Evolutionary conservation across 495 filamentous ascomycete species (phyloP).

Genomic region (Aspergillus sclerotiicarbonarius): DNA sequence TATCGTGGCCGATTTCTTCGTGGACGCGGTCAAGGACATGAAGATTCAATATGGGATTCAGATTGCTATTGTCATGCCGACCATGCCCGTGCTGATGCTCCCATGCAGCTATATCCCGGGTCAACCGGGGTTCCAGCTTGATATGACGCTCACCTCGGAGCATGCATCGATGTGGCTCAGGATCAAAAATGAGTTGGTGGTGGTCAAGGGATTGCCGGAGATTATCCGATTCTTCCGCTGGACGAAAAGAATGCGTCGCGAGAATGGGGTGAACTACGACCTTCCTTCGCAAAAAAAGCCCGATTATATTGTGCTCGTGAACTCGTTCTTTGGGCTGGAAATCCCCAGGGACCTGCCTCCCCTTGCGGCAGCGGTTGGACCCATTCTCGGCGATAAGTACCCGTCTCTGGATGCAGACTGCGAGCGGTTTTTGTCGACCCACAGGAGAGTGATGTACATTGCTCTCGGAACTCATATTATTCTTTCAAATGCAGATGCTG

Average conservation of each 20-base stretch:
- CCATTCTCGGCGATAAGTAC: constrained; percentile 30
- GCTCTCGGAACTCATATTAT: constrained; percentile 40
- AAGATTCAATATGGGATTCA: constrained; percentile 29
- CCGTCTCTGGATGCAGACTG: constrained; percentile 21
- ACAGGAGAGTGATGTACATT: constrained; percentile 31
- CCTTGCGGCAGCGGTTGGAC: constrained; percentile 30
- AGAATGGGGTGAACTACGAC: constrained; percentile 24
- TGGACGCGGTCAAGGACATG: constrained; percentile 38
- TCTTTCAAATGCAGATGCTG: constrained; percentile 20
- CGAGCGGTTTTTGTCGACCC: constrained; percentile 21
- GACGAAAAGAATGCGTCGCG: constrained; percentile 29
- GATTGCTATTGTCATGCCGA: constrained; percentile 35
- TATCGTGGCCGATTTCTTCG: constrained; percentile 39
- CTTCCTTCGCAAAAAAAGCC: constrained; percentile 29
- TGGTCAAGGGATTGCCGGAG: constrained; percentile 19
- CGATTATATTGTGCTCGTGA: constrained; percentile 39
- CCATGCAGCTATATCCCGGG: constrained; percentile 37
- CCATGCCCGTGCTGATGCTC: constrained; percentile 36
- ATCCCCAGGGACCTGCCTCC: constrained; percentile 39
- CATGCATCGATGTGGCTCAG: constrained; percentile 32
- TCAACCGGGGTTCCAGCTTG: constrained; percentile 36
- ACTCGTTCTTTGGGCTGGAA: constrained; percentile 42
- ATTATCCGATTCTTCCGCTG: constrained; percentile 26
- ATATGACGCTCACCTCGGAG: constrained; percentile 32
- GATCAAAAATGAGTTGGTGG: constrained; percentile 27